These are phyloP conservation scores for Pichia ethanolica DNA, from an alignment of 805 yeast genomes.

Conservation along the genomic window DNA sequence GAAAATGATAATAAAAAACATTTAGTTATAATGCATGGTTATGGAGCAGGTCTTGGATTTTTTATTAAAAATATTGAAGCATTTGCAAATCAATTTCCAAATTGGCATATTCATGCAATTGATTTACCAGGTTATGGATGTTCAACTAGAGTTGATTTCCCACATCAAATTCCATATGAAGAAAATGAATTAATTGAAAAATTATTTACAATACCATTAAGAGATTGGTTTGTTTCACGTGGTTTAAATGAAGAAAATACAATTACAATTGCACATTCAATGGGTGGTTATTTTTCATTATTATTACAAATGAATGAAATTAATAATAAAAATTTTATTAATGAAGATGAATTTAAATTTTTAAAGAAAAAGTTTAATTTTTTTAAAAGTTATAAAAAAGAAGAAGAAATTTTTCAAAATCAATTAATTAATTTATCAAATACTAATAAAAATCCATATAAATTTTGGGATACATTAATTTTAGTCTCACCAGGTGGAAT, in stretches of 20 bases:
- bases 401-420: constrained; percentile 2
- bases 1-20: constrained; percentile 30
- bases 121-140: constrained; percentile 90
- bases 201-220: constrained; percentile 60
- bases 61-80: constrained; percentile 61
- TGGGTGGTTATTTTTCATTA: constrained; percentile 83
- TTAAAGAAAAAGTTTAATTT: constrained; percentile 2
- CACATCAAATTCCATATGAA: constrained; percentile 28
- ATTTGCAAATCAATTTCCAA: constrained; percentile 25
- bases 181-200: constrained; percentile 45
- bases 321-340: constrained; percentile 2
- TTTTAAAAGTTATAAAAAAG: neutral
- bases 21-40: constrained; percentile 81
- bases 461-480: constrained; percentile 40
- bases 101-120: constrained; percentile 76
- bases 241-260: constrained; percentile 33
- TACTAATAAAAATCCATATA: constrained; percentile 1
- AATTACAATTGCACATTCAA: constrained; percentile 73
- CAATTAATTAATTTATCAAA: constrained; percentile 1
- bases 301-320: constrained; percentile 33
- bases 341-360: constrained; percentile 9
- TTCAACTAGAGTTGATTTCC: constrained; percentile 72
- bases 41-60: constrained; percentile 85
- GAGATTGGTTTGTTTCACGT: constrained; percentile 51
- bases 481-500: constrained; percentile 91